These are phyloP conservation scores for Vigna unguiculata DNA, from an alignment of 306 rosid species.

Conservation along the genomic window DNA sequence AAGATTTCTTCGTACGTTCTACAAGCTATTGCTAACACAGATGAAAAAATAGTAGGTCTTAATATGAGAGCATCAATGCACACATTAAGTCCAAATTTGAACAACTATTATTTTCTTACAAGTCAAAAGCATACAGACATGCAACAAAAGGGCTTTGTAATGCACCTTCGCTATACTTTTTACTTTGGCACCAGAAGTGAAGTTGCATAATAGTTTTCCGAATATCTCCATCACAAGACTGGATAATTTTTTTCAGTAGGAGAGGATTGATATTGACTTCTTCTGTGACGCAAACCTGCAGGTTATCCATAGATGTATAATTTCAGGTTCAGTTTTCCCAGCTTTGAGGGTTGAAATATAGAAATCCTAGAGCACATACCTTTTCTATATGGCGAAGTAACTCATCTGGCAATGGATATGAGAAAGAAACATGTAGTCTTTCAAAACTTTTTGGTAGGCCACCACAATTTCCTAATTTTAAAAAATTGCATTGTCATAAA, in stretches of 20 bases:
- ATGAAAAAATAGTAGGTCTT: not conserved
- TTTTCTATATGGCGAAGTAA: constrained; percentile 67
- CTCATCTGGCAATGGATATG: constrained; percentile 66
- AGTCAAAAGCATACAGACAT: constrained; percentile 24
- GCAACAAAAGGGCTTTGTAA: constrained; percentile 26
- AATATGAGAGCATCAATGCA: constrained; percentile 23
- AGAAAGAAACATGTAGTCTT: constrained; percentile 63
- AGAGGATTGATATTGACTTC: constrained; percentile 56
- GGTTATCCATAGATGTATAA: constrained; percentile 37
- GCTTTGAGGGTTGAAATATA: not conserved
- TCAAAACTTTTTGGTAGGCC: constrained; percentile 65
- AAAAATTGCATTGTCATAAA: constrained; percentile 39
- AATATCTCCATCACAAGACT: constrained; percentile 70
- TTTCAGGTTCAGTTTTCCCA: constrained; percentile 29
- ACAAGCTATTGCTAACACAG: constrained; percentile 3
- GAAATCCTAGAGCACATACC: constrained; percentile 58
- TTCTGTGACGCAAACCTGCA: constrained; percentile 84
- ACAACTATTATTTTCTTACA: constrained; percentile 10
- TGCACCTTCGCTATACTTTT: constrained; percentile 62
- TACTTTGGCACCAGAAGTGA: constrained; percentile 94
- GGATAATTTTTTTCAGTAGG: constrained; percentile 66
- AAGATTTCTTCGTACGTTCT: constrained; percentile 8
- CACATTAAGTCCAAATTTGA: constrained; percentile 30
- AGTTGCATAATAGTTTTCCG: constrained; percentile 83
- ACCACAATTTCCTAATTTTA: constrained; percentile 67